These are phyloP conservation scores for Massariosphaeria phaeospora DNA, from an alignment of 495 filamentous ascomycete species.

Conservation along the genomic window DNA sequence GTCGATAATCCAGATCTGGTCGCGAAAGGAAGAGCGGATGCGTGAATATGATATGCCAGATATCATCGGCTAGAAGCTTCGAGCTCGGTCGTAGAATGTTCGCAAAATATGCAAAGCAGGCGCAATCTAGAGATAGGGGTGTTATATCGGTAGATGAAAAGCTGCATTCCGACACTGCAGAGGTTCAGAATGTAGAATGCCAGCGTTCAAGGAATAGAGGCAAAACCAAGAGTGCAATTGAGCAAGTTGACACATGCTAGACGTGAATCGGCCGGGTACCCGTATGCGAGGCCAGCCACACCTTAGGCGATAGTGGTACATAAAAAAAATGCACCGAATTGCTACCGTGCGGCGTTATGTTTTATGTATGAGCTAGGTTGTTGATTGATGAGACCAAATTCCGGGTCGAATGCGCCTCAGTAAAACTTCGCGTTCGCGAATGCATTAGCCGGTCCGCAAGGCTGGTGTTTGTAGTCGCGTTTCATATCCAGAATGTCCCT, in stretches of 20 bases:
- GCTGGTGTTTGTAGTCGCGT: neutral
- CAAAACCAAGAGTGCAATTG: slow-evolving; percentile 3
- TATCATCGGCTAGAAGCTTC: too few species aligned
- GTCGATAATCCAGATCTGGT: neutral
- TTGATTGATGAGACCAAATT: neutral
- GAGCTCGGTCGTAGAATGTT: too few species aligned
- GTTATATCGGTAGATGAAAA: too few species aligned
- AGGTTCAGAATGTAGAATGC: neutral
- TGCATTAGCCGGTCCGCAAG: neutral
- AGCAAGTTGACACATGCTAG: slow-evolving; percentile 1
- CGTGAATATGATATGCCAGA: neutral
- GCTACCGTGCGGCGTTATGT: too few species aligned
- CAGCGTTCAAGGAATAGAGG: neutral
- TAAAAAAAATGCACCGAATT: neutral
- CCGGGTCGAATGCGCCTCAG: neutral
- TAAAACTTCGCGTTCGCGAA: neutral
- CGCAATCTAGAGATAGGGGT: too few species aligned
- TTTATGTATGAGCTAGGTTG: neutral
- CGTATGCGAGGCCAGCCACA: neutral
- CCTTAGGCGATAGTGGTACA: slow-evolving; percentile 19
- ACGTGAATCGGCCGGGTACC: neutral
- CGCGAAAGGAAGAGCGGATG: neutral
- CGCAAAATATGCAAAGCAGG: too few species aligned
- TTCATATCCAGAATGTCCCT: slow-evolving; percentile 27
- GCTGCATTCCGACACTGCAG: neutral